A percentile compares a stretch with the other conserved stretches of the same genome.
phyloP scores from a whole-genome alignment of 768 basidiomycete species.

The Collybia mongolica region DNA sequence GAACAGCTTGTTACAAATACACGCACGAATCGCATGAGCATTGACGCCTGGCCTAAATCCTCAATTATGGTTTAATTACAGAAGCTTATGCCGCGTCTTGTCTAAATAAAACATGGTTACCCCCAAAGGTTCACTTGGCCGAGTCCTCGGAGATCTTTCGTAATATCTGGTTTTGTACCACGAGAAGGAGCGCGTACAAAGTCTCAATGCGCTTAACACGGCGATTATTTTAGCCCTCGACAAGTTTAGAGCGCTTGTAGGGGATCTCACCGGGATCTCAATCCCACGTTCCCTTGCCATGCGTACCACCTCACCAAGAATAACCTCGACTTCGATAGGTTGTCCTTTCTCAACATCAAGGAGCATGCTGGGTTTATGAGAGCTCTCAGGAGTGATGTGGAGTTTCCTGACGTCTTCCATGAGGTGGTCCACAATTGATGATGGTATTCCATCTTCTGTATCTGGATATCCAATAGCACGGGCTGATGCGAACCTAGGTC shows the following conservation, averaged over 20 bases:
- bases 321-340: slow-evolving; percentile 68
- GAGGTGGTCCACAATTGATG: slow-evolving; percentile 34
- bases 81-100: too few species aligned
- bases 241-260: neutral
- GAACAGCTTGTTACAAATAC: too few species aligned
- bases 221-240: neutral
- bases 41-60: too few species aligned
- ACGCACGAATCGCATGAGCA: too few species aligned
- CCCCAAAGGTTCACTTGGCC: neutral
- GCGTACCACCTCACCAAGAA: slow-evolving; percentile 60
- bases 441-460: slow-evolving; percentile 42
- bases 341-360: slow-evolving; percentile 51
- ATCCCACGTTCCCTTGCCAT: slow-evolving; percentile 45
- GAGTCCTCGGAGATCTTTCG: slow-evolving; percentile 21
- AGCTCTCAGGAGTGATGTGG: slow-evolving; percentile 41
- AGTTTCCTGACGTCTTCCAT: slow-evolving; percentile 36
- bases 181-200: slow-evolving; percentile 54
- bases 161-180: slow-evolving; percentile 63
- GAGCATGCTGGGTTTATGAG: slow-evolving; percentile 60
- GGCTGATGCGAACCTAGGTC: slow-evolving; percentile 2
- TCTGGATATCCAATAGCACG: slow-evolving; percentile 20
- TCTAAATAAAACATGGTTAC: too few species aligned
- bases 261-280: slow-evolving; percentile 47
- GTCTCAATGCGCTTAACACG: slow-evolving; percentile 53
- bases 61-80: too few species aligned